Evolutionary conservation across 495 filamentous ascomycete species (phyloP), one percentile per base, ranked within the genome.

Genomic region (Neurospora tetrasperma): DNA sequence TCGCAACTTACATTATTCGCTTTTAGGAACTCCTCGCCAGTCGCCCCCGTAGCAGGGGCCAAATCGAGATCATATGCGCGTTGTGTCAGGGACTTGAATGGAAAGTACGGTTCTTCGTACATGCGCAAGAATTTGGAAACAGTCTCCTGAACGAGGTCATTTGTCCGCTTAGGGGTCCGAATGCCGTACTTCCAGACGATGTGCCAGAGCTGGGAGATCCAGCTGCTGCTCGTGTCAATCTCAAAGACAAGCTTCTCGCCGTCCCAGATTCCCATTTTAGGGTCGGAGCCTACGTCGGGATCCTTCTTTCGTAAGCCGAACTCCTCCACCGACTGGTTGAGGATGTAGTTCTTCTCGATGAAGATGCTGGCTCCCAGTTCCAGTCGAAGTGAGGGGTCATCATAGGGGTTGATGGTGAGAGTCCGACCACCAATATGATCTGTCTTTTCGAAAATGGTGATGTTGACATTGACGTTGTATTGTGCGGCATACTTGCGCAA

Each of bases 311-410:
- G 74, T 5, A 99, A 88, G 39, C 87, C 89, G 76, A 97, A 92
- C 54, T 90, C 86, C 35, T 87, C 84, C n/a, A 90, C 87, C 0
- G 94, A 92, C 68, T 90, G 88, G 73, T 90, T 88, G 14, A 98
- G 88, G 76, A 94, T 97, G 18, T 89, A 81, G 78, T 99, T 99
- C 59, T 93, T 88, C 59, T 91, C 79, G 39, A 98, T 93, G 78
- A 99, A 99, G 75, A 98, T 97, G 41, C 90, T 94, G 43, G 92
- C 96, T 10, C 96, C 96, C 1, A 98, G 86, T 75, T 99, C 96
- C 68, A 97, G 87, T 7, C 92, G 93, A 66, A 89, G 81, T 0
- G 84, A 77, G 5, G 90, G 85, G 76, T 96, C 85, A 74, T 89
- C 88, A 74, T 92, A 93, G 0, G 89, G 91, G 79, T 96, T 86